Evolutionary conservation across 768 basidiomycete genomes (phyloP).

Genomic region (Suillus decipiens): DNA sequence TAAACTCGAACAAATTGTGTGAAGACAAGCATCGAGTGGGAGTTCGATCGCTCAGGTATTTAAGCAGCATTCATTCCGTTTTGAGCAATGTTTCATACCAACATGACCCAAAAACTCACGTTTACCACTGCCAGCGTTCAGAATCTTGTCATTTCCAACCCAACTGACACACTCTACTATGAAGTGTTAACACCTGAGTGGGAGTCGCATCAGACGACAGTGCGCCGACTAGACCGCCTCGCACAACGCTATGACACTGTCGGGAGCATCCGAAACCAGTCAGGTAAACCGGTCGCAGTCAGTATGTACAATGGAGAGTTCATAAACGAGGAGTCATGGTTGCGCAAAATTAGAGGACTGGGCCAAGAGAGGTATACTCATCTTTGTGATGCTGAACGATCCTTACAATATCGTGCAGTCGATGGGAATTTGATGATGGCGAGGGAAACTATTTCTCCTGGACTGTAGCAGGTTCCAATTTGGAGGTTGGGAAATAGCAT

Average conservation of each 20-base stretch:
- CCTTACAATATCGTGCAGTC: constrained; percentile 11
- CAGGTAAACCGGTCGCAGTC: constrained; percentile 31
- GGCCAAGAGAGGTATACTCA: constrained; percentile 16
- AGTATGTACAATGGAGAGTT: constrained; percentile 30
- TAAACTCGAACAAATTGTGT: not conserved
- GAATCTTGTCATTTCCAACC: constrained; percentile 41
- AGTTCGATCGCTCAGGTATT: not conserved
- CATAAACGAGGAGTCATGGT: constrained; percentile 31
- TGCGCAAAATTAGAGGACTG: constrained; percentile 25
- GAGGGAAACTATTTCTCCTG: constrained; percentile 26
- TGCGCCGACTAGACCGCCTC: constrained; percentile 34
- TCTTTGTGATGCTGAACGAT: not conserved
- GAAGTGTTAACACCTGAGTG: constrained; percentile 42
- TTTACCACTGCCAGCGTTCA: constrained; percentile 40
- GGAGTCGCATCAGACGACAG: constrained; percentile 36
- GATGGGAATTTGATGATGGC: constrained; percentile 27
- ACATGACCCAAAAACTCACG: constrained; percentile 32
- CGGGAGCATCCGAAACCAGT: constrained; percentile 35
- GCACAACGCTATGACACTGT: constrained; percentile 32
- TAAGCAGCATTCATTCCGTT: not conserved
- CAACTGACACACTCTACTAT: constrained; percentile 40
- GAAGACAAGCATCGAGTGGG: constrained; percentile 3
- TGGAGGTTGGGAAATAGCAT: constrained; percentile 16
- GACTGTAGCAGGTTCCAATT: constrained; percentile 11
- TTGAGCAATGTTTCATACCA: not conserved